Percentiles rank a stretch among this genome's conserved stretches.
Evolutionary conservation across 1,284 basidiomycete genomes (phyloP).

Genomic region (Moesziomyces sp.): DNA sequence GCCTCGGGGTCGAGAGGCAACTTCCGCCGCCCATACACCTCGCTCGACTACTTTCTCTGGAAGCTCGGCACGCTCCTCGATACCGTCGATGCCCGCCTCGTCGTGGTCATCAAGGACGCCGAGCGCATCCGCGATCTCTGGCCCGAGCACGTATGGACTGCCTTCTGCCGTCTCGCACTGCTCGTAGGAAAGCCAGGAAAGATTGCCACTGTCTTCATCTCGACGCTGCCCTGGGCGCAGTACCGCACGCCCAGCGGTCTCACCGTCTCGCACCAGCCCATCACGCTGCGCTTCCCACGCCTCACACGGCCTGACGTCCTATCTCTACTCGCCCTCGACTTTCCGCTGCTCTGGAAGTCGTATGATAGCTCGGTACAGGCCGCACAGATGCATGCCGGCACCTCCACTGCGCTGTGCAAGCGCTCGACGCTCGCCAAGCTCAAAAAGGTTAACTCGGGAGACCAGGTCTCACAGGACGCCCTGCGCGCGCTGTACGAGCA

Average conservation of each 20-base stretch:
- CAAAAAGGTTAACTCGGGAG: slow-evolving; percentile 10
- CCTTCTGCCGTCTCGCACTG: slow-evolving; percentile 48
- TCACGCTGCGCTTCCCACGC: slow-evolving; percentile 47
- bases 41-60: slow-evolving; percentile 43
- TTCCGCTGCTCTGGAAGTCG: slow-evolving; percentile 24
- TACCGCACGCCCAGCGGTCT: slow-evolving; percentile 48
- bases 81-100: slow-evolving; percentile 12
- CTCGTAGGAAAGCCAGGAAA: slow-evolving; percentile 35
- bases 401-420: slow-evolving; percentile 21
- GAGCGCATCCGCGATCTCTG: slow-evolving; percentile 61
- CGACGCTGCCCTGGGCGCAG: slow-evolving; percentile 50
- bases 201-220: slow-evolving; percentile 46
- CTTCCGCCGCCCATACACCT: slow-evolving; percentile 32
- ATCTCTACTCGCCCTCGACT: slow-evolving; percentile 42
- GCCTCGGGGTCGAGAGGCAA: slow-evolving; percentile 17
- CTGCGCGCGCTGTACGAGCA: slow-evolving; percentile 35
- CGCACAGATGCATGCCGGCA: slow-evolving; percentile 38
- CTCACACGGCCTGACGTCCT: slow-evolving; percentile 47
- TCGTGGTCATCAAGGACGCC: slow-evolving; percentile 54
- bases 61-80: slow-evolving; percentile 19
- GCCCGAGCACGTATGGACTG: slow-evolving; percentile 60
- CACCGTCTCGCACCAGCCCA: slow-evolving; percentile 47
- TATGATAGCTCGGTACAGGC: slow-evolving; percentile 27
- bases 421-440: slow-evolving; percentile 14
- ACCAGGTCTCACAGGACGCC: slow-evolving; percentile 10